Evolutionary conservation across 169 alveolate species (phyloP), one percentile per base, ranked within the genome.

Genomic region (Sarcocystis neurona): DNA sequence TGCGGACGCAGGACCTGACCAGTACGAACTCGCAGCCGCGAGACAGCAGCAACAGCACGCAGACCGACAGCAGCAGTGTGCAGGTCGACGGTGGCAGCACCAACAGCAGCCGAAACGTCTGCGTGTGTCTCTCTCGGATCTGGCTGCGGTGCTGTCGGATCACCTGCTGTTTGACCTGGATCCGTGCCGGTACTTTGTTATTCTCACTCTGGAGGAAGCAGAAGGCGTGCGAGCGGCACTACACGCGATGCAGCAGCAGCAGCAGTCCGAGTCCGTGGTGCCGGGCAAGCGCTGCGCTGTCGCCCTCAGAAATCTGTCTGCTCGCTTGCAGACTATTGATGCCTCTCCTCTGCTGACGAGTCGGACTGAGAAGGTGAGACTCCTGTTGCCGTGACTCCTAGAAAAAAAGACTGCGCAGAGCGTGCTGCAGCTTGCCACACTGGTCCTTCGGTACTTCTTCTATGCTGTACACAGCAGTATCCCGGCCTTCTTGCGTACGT

Each of bases 161-260:
- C 27, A 78, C 27, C 85, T 79, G 20, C 44, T 85, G 66, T 85
- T 79, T 39, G 56, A 66, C 30, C 79, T 72, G 44, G 63, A 85
- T 27, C 32, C n/a, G 44, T 82, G 84, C 48, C 87, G 87, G n/a
- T 87, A 34, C 50, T 87, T 58, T n/a, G 91, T 87, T 20, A 84
- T 87, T 23, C 50, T 87, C 37, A 60, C 91, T 0, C 84, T 87
- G 39, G 88, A 84, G 34, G 91, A 87, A 43, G 91, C 84, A 32
- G 91, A 87, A 84, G 86, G 84, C 41, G 91, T 87, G 8, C 47
- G 91, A 15, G 91, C 88, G 4, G 91, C 91, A 8, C 27, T 87
- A 63, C 91, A 87, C 43, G 84, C 56, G 43, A 66, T 72, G 53
- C 87, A 87, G 82, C 60, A 50, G 79, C 63, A 44, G 43, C 87